Percentiles rank a stretch among this genome's conserved stretches.
phyloP scores from a whole-genome alignment of 2,329 filamentous ascomycete genomes.

The Dissoconium aciculare region DNA sequence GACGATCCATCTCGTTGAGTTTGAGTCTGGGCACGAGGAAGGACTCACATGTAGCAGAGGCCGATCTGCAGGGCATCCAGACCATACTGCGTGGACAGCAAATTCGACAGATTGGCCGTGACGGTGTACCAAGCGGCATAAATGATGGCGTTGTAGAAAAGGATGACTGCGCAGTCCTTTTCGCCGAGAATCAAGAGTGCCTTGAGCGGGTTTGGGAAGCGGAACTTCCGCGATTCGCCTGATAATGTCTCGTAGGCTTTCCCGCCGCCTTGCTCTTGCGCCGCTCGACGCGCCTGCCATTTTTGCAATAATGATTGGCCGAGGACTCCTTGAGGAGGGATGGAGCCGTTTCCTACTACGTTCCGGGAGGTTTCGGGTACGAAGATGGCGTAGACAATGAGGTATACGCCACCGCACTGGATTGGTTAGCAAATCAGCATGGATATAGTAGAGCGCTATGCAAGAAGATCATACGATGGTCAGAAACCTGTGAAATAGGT shows the following conservation, averaged over 20 bases:
- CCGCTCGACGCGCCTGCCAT: conserved; percentile 6
- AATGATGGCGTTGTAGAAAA: conserved; percentile 15
- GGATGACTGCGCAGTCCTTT: conserved; percentile 12
- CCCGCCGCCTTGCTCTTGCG: conserved; percentile 15
- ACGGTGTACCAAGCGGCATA: conserved; percentile 36
- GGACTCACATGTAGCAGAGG: conserved; percentile 8
- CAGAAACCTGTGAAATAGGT: no score
- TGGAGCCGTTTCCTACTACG: conserved; percentile 26
- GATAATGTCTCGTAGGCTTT: conserved; percentile 6
- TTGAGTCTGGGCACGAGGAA: conserved; percentile 24
- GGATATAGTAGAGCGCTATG: neutral
- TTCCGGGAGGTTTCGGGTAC: conserved; percentile 28
- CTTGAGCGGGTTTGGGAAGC: conserved; percentile 31
- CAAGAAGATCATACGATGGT: conserved; percentile 13
- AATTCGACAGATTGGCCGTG: conserved; percentile 31
- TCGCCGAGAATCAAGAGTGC: conserved; percentile 26
- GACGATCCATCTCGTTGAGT: no score
- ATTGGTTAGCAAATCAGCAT: conserved; percentile 1
- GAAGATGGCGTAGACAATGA: conserved; percentile 19
- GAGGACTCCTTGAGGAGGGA: conserved; percentile 13
- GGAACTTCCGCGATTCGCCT: conserved; percentile 22
- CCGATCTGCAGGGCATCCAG: conserved; percentile 18
- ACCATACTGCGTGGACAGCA: conserved; percentile 24
- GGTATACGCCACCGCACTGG: conserved; percentile 12
- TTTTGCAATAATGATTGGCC: conserved; percentile 1